These are phyloP conservation scores for Claviceps sorghi DNA, from an alignment of 2,329 filamentous ascomycete genomes.

Conservation along the genomic window DNA sequence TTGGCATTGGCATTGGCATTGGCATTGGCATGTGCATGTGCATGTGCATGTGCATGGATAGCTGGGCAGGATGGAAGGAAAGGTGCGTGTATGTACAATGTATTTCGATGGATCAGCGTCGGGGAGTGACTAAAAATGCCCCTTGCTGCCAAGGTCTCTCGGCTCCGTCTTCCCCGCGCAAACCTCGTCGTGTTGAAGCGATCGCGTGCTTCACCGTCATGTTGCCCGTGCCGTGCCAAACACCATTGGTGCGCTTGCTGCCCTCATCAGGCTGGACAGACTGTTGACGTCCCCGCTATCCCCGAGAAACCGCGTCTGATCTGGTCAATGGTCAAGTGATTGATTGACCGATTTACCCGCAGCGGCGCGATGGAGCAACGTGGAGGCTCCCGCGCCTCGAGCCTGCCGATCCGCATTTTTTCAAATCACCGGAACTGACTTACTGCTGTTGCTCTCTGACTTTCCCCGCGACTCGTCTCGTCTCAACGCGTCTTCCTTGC, in stretches of 20 bases:
- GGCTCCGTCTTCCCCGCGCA: constrained; percentile 2
- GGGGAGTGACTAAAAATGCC: neutral
- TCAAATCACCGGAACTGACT: neutral
- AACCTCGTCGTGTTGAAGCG: too few species aligned
- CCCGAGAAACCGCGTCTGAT: neutral
- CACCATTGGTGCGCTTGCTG: neutral
- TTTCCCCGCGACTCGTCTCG: neutral
- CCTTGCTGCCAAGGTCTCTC: neutral
- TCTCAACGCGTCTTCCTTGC: neutral
- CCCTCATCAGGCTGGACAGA: neutral
- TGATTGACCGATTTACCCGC: neutral
- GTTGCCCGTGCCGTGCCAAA: neutral
- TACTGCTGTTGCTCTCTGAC: neutral
- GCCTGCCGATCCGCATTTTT: neutral
- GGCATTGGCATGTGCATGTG: too few species aligned
- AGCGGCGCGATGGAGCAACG: neutral
- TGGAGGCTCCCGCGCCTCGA: neutral
- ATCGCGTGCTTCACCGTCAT: too few species aligned
- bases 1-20: too few species aligned
- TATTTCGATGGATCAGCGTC: neutral
- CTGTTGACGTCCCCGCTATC: neutral
- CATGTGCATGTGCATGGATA: neutral
- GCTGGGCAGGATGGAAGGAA: neutral
- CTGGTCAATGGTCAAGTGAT: neutral
- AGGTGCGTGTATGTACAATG: neutral